phyloP scores from a whole-genome alignment of 352 stramenopile species.

The Phytophthora aleatoria region DNA sequence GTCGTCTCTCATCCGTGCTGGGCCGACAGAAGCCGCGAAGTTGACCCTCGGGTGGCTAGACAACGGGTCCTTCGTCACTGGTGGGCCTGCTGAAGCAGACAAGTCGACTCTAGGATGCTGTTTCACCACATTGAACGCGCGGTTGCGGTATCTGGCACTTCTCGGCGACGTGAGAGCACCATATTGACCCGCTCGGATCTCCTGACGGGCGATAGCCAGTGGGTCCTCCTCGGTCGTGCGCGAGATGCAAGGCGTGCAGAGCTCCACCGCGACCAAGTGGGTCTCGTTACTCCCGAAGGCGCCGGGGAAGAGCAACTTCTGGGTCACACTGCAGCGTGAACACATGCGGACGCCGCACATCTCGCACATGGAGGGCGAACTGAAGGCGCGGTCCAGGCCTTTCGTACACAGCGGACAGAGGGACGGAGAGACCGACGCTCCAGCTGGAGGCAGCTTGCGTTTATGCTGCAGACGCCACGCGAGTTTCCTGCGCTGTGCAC shows the following conservation, averaged over 20 bases:
- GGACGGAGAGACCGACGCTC: slow-evolving; percentile 7
- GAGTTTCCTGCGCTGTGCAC: slow-evolving; percentile 35
- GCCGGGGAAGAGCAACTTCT: slow-evolving; percentile 33
- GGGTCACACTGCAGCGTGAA: slow-evolving; percentile 31
- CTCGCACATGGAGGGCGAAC: slow-evolving; percentile 28
- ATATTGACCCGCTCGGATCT: slow-evolving; percentile 42
- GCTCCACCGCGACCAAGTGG: slow-evolving; percentile 24
- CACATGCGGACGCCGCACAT: slow-evolving; percentile 41
- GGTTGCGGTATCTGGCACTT: slow-evolving; percentile 13
- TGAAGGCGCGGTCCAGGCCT: slow-evolving; percentile 22
- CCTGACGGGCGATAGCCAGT: slow-evolving; percentile 30
- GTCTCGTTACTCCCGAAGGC: slow-evolving; percentile 27
- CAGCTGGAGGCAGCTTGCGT: slow-evolving; percentile 10
- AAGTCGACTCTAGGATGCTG: slow-evolving; percentile 13
- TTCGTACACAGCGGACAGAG: slow-evolving; percentile 26
- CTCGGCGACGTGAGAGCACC: slow-evolving; percentile 27
- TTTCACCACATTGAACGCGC: slow-evolving; percentile 13
- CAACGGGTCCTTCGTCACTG: slow-evolving; percentile 1
- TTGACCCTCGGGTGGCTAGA: slow-evolving; percentile 12
- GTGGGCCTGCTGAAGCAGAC: slow-evolving; percentile 27
- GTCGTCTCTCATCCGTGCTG: slow-evolving; percentile 5
- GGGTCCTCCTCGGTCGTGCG: slow-evolving; percentile 29
- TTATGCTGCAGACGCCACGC: slow-evolving; percentile 47
- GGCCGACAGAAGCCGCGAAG: slow-evolving; percentile 26
- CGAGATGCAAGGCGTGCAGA: slow-evolving; percentile 34